Base-by-base conservation (phyloP, 1,139 yeast species). In the Meyerozyma smithsonii region DNA sequence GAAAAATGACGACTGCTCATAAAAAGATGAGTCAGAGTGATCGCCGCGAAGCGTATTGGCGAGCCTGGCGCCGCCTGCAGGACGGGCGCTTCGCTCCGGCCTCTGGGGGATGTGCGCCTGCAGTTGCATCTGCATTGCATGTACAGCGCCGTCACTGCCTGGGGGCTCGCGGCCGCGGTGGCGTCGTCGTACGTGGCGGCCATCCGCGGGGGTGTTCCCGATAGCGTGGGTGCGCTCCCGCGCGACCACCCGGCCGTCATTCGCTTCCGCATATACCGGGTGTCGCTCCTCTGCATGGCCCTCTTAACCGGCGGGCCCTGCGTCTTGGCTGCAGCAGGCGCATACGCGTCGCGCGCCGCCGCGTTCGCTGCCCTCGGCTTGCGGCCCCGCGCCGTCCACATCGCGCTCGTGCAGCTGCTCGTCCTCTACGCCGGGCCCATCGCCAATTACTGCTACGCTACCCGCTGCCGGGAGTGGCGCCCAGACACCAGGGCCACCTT, bases 381-480 rank as follows among this genome's bases (percentile, higher is more conserved):
- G n/a, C 11, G 8, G 7, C 34, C 34, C n/a, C 8, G n/a, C 4
- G 21, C 4, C 23, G 12, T 26, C 11, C 2, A 4, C 5, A 7
- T 4, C 5, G n/a, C 17, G 15, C 32, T 69, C 8, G 6, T 54
- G 0, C 49, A 77, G 26, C 68, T 78, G 11, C 42, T 56, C 5
- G 53, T 68, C 1, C 62, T 84, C 1, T 84, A 79, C 49, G 48
- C 67, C 16, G 94, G 90, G 0, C 86, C 89, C 0, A 51, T 85
- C 3, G 47, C 66, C 4, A 77, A 80, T 38, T 64, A 71, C 41
- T 35, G 59, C 19, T 46, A 42, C 11, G 38, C 48, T 5, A 35
- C 51, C 11, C 21, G 37, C 1, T 18, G 44, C 30, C 32, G 28
- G 32, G 41, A 46, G 30, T 52, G 63, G 54, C 34, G 48, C 50